These are phyloP conservation scores for Saccharomyces kudriavzevii DNA, from an alignment of 805 yeast genomes.

Conservation along the genomic window DNA sequence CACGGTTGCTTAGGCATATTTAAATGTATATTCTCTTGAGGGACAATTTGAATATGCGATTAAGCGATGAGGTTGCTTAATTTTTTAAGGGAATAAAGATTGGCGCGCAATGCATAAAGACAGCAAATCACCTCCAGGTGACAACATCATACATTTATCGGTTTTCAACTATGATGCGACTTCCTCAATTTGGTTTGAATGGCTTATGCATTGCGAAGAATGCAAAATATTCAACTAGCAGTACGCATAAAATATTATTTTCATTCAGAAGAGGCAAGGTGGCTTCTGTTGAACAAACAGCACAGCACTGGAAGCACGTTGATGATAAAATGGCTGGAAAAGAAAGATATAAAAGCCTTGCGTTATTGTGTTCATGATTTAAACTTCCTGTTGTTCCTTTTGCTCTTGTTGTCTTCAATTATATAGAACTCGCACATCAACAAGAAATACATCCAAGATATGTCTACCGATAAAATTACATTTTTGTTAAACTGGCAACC, in stretches of 20 bases:
- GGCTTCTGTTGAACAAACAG: too few species aligned
- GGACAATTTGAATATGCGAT: background rate
- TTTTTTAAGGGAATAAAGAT: background rate
- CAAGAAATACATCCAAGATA: conserved; percentile 5
- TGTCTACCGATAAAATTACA: conserved; percentile 42
- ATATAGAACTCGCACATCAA: background rate
- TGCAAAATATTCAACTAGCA: background rate
- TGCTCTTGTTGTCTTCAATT: background rate
- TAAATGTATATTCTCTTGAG: background rate
- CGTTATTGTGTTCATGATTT: background rate
- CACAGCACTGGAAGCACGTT: too few species aligned
- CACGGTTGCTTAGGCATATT: background rate
- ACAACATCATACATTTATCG: background rate
- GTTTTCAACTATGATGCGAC: background rate
- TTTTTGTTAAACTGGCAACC: conserved; percentile 49
- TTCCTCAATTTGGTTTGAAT: background rate
- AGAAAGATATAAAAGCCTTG: background rate
- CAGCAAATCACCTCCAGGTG: background rate
- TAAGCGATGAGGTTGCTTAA: background rate
- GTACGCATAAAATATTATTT: background rate
- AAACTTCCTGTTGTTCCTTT: background rate
- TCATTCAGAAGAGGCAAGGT: background rate
- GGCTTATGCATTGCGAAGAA: background rate
- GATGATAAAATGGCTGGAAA: background rate
- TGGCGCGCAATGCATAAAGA: background rate